Percentiles rank a stretch among this genome's conserved stretches.
Evolutionary conservation across 2,329 filamentous ascomycete species (phyloP).

Genomic region (Amesomyces nigricolor): DNA sequence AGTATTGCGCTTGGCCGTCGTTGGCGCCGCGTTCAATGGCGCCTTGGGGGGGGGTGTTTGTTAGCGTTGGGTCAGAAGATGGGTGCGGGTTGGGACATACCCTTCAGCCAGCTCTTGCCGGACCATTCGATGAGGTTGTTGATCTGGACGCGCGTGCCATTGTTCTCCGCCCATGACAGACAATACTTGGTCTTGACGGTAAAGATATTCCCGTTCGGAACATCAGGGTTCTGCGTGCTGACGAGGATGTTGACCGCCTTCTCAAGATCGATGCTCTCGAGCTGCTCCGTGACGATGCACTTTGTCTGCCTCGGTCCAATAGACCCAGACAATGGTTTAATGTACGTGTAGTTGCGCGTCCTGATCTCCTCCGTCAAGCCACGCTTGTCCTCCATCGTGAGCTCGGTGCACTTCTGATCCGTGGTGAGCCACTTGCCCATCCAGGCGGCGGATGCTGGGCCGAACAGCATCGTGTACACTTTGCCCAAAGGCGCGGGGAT

Average conservation of each 20-base stretch:
- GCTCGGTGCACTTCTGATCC: constrained; percentile 84
- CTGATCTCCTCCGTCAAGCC: constrained; percentile 71
- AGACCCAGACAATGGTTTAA: constrained; percentile 77
- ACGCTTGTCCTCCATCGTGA: constrained; percentile 80
- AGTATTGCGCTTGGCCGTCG: constrained; percentile 80
- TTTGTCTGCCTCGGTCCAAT: constrained; percentile 94
- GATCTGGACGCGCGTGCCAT: constrained; percentile 77
- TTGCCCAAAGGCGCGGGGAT: constrained; percentile 86
- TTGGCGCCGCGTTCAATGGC: constrained; percentile 94
- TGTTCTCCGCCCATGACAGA: constrained; percentile 83
- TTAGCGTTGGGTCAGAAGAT: neutral
- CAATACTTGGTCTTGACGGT: constrained; percentile 91
- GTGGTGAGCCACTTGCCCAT: constrained; percentile 81
- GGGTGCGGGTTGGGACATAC: constrained; percentile 43
- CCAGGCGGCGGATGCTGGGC: constrained; percentile 69
- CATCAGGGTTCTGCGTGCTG: constrained; percentile 85
- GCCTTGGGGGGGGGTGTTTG: constrained; percentile 46
- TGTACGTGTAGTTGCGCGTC: constrained; percentile 73
- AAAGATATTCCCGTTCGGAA: constrained; percentile 90
- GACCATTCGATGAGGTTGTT: constrained; percentile 93
- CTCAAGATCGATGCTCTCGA: constrained; percentile 84
- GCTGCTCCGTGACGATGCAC: constrained; percentile 76
- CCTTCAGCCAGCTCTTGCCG: constrained; percentile 96
- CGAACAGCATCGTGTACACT: constrained; percentile 84
- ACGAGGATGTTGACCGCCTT: constrained; percentile 78